Percentiles rank a stretch among this genome's conserved stretches.
phyloP scores from a whole-genome alignment of 768 basidiomycete genomes.

The Suillus occidentalis region DNA sequence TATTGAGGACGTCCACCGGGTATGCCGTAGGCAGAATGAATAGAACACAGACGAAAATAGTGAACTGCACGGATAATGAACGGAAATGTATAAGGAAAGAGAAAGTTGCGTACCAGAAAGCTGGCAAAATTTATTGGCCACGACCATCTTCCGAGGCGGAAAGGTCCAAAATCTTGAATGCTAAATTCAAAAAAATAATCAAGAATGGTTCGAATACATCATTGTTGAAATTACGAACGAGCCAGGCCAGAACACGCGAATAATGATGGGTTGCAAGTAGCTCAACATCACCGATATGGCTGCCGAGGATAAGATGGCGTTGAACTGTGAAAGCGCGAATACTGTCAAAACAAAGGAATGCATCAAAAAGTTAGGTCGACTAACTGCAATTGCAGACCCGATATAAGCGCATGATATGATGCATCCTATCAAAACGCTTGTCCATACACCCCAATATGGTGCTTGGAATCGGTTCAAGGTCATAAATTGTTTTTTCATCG shows the following conservation, averaged over 20 bases:
- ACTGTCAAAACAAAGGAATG: not conserved
- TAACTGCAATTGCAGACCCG: conserved; percentile 52
- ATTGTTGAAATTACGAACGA: conserved; percentile 35
- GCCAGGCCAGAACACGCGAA: conserved; percentile 56
- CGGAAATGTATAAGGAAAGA: not conserved
- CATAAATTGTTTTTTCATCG: conserved; percentile 47
- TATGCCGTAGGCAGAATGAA: conserved; percentile 57
- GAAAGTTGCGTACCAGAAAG: conserved; percentile 37
- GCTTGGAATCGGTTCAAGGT: conserved; percentile 52
- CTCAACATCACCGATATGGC: conserved; percentile 59
- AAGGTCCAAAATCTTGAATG: conserved; percentile 49
- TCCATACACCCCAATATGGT: conserved; percentile 56
- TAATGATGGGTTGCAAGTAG: conserved; percentile 57
- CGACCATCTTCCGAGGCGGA: conserved; percentile 52
- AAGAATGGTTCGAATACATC: conserved; percentile 37
- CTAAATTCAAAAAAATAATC: conserved; percentile 46
- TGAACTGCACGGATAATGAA: conserved; percentile 38
- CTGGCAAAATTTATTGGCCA: conserved; percentile 52
- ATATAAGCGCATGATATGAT: conserved; percentile 59
- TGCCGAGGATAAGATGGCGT: conserved; percentile 55
- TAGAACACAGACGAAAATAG: conserved; percentile 50
- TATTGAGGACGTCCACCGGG: conserved; percentile 49
- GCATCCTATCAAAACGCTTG: conserved; percentile 52
- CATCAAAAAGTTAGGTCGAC: conserved; percentile 17
- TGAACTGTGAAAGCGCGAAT: conserved; percentile 37